Base-by-base conservation (phyloP, 805 yeast species). In the Teunomyces tritomae region DNA sequence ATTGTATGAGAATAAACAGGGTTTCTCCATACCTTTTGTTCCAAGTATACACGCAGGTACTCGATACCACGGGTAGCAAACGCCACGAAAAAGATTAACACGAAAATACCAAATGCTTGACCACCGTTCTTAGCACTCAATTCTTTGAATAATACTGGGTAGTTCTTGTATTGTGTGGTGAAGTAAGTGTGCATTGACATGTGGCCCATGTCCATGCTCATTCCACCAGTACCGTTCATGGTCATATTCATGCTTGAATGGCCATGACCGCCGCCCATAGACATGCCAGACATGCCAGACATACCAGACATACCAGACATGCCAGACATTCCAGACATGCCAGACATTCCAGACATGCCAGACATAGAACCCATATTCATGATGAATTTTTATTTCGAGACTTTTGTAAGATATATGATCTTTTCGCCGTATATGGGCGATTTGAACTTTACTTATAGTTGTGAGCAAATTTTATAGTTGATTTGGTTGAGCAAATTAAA, bases 31-130 rank as follows among this genome's bases (percentile, higher is more conserved):
- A 87, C 85, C 50, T 70, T 77, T 52, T 82, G 85, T 58, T 87
- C 92, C 49, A 87, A 58, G 58, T 85, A 86, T 56, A 83, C 77
- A 48, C 81, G 75, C 16, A 77, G 52, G 60, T 85, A 85, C 39
- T 78, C 76, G 5, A 83, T 46, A 2, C 87, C 84, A 59, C 87
- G 78, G 49, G 83, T 73, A 32, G 76, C 68, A 57, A 87, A 78
- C 0, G 84, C 83, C 2, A 79, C 67, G 26, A 77, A 78, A 59
- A 87, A 79, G 17, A 87, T 60, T 10, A 83, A 67, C 30, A 82
- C 67, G 58, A 86, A 87, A 11, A 87, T 85, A 20, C 92, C 95
- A 62, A 87, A 87, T 0, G 88, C 90, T 45, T 77, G 76, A 8
- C 76, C 89, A 24, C 78, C 78, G 36, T 66, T 69, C 2, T 68